phyloP scores from a whole-genome alignment of 1,284 basidiomycete genomes.

The Heterobasidion annosum region DNA sequence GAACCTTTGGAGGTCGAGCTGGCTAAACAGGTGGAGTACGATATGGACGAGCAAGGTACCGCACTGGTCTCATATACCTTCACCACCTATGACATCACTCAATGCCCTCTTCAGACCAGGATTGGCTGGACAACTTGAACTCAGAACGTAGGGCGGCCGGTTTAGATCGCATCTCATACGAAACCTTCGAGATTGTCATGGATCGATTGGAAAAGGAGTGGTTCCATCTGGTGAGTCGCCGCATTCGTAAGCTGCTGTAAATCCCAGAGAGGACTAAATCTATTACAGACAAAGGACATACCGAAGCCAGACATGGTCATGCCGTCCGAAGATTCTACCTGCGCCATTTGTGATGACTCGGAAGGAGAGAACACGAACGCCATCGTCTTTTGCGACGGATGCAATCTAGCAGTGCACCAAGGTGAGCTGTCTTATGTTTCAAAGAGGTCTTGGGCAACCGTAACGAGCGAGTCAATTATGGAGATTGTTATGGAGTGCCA shows the following conservation, averaged over 20 bases:
- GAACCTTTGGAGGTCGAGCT: constrained; percentile 93
- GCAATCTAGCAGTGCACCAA: constrained; percentile 98
- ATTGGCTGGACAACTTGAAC: constrained; percentile 91
- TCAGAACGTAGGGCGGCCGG: constrained; percentile 75
- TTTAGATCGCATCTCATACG: constrained; percentile 68
- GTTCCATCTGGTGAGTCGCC: constrained; percentile 78
- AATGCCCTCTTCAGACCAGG: constrained; percentile 56
- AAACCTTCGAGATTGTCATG: constrained; percentile 94
- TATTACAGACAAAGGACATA: constrained; percentile 74
- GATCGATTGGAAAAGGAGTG: constrained; percentile 98
- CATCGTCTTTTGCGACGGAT: constrained; percentile 99
- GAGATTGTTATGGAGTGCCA: constrained; percentile 99
- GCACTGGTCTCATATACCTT: constrained; percentile 6
- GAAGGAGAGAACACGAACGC: constrained; percentile 99
- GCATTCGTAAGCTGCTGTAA: not conserved
- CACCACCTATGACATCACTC: not conserved
- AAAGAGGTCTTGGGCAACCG: not conserved
- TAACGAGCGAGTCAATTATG: not conserved
- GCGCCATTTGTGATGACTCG: constrained; percentile 95
- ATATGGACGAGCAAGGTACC: constrained; percentile 98
- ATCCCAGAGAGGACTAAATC: not conserved
- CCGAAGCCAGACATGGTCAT: constrained; percentile 78
- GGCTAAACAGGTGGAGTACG: constrained; percentile 93
- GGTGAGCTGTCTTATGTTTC: constrained; percentile 32
- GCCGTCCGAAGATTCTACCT: constrained; percentile 90